Percentiles rank a stretch among this genome's conserved stretches.
These are phyloP conservation scores for Solanum bukasovii DNA, from an alignment of 257 asterid genomes.

Conservation along the genomic window DNA sequence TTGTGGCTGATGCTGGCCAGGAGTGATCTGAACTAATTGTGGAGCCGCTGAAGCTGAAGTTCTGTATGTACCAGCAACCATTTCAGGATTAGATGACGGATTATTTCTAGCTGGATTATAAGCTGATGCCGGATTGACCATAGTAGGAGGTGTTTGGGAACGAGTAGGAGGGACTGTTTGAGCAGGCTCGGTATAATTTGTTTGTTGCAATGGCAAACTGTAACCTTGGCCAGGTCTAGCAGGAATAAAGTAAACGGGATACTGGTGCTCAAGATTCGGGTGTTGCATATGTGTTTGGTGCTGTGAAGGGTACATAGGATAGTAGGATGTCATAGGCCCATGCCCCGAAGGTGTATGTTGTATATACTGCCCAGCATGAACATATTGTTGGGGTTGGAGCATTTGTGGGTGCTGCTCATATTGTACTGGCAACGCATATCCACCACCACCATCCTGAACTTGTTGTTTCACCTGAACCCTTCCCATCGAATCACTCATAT, in stretches of 20 bases:
- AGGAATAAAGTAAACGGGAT: slow-evolving; percentile 39
- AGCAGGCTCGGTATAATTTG: slow-evolving; percentile 28
- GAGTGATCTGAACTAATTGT: slow-evolving; percentile 1
- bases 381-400: slow-evolving; percentile 59
- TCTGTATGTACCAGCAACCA: slow-evolving; percentile 6
- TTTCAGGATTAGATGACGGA: slow-evolving; percentile 30
- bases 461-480: slow-evolving; percentile 54
- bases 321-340: slow-evolving; percentile 40
- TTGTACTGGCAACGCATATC: slow-evolving; percentile 36
- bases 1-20: slow-evolving; percentile 7
- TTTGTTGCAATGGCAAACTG: slow-evolving; percentile 39
- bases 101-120: slow-evolving; percentile 25
- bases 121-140: slow-evolving; percentile 14
- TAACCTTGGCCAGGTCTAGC: slow-evolving; percentile 43
- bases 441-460: slow-evolving; percentile 48
- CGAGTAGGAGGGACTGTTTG: slow-evolving; percentile 28
- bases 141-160: slow-evolving; percentile 28
- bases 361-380: slow-evolving; percentile 61
- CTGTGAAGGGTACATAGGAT: slow-evolving; percentile 66
- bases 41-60: slow-evolving; percentile 3
- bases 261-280: slow-evolving; percentile 37
- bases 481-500: slow-evolving; percentile 30
- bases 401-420: slow-evolving; percentile 63
- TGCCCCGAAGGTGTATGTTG: slow-evolving; percentile 47
- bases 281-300: slow-evolving; percentile 47